Evolutionary conservation across 1,284 basidiomycete genomes (phyloP), one percentile per base, ranked within the genome.

Genomic region (Farysia itapuensis): DNA sequence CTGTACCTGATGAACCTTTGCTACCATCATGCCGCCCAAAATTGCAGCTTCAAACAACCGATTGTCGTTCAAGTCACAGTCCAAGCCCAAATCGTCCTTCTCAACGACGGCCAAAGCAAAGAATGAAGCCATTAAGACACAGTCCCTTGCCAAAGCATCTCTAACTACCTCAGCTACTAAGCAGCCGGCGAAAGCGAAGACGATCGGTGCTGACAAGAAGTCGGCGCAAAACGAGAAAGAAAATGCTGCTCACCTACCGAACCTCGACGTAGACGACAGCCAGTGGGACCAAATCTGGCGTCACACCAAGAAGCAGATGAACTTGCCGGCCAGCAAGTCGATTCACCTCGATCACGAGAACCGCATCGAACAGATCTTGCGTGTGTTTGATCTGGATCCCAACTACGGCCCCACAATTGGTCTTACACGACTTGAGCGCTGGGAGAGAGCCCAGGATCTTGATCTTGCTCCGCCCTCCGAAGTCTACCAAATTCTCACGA

Each of bases 401-500:
- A 48, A 58, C 49, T 94, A 86, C 72, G 91, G 91, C 0, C 91
- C 91, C 2, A 90, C 86, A 63, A 81, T 89, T 32, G 91, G 91
- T 2, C 82, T 93, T 35, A 83, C 85, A 12, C 84, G 92, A 32
- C 79, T 95, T 19, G 85, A 92, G 57, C 82, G 93, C 24, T 97
- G 90, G 90, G 83, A 94, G 67, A 81, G 93, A 29, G 93, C 93
- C 0, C 75, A 86, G 34, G 82, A 83, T 14, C 81, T 93, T 33
- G 90, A 89, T 5, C 80, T 95, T 18, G 82, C 88, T 41, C 93
- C 93, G 14, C 92, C 93, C 1, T 74, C 78, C 14, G 89, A 91
- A 81, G 89, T 90, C 12, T 42, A 57, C n/a, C 60, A 68, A 5
- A 75, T 75, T 29, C 44, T 75, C 33, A 49, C 42, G 9, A 74